A percentile compares a stretch with the other conserved stretches of the same genome.
phyloP scores from a whole-genome alignment of 768 basidiomycete species.

The Omphalotus guepiniiformis region DNA sequence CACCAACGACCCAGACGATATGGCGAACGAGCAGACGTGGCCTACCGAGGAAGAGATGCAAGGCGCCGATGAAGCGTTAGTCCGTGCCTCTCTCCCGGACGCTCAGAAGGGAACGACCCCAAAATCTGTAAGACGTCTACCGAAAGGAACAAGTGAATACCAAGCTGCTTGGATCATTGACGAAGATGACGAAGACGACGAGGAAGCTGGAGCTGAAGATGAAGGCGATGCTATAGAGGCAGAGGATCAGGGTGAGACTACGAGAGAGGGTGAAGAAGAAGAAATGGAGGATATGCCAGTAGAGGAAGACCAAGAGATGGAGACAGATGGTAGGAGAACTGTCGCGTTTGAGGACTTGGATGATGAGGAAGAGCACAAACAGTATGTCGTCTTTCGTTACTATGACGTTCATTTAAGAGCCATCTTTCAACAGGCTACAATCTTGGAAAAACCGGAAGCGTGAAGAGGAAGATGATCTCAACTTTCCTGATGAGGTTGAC shows the following conservation, averaged over 20 bases:
- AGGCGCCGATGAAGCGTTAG: slow-evolving; percentile 24
- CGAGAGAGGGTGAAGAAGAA: slow-evolving; percentile 24
- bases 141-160: slow-evolving; percentile 95
- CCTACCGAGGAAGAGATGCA: slow-evolving; percentile 96
- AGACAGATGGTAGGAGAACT: slow-evolving; percentile 46
- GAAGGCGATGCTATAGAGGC: slow-evolving; percentile 29
- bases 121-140: slow-evolving; percentile 73
- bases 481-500: slow-evolving; percentile 96
- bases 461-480: slow-evolving; percentile 75
- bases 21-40: slow-evolving; percentile 97
- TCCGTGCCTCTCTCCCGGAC: slow-evolving; percentile 47
- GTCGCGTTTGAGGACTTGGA: slow-evolving; percentile 75
- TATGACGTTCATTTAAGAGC: slow-evolving; percentile 10
- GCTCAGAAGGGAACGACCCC: slow-evolving; percentile 73
- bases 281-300: slow-evolving; percentile 42
- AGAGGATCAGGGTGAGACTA: slow-evolving; percentile 18
- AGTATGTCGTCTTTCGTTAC: slow-evolving; percentile 47
- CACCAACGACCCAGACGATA: slow-evolving; percentile 81
- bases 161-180: slow-evolving; percentile 97
- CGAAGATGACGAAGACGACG: slow-evolving; percentile 63
- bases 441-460: slow-evolving; percentile 66
- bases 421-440: slow-evolving; percentile 43
- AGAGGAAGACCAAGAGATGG: slow-evolving; percentile 53
- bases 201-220: slow-evolving; percentile 38
- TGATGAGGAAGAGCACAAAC: slow-evolving; percentile 78